A percentile compares a stretch with the other conserved stretches of the same genome.
Evolutionary conservation across 805 yeast genomes (phyloP).

Genomic region (Blastobotrys americana): DNA sequence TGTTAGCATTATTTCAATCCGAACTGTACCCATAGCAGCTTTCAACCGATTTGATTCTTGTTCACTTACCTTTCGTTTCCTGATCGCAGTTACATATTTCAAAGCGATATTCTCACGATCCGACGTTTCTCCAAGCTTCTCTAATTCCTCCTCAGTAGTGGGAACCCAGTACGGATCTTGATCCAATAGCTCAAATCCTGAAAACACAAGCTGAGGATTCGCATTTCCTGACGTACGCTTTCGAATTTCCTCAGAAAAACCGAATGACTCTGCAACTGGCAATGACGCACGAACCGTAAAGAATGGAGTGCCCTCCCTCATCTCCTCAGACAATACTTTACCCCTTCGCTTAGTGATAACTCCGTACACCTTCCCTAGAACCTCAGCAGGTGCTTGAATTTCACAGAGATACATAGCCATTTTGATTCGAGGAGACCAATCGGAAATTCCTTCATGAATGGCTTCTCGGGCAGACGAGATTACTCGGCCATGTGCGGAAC

Average conservation of each 20-base stretch:
- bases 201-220: constrained; percentile 85
- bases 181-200: constrained; percentile 80
- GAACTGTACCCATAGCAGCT: neutral
- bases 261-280: constrained; percentile 95
- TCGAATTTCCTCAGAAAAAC: constrained; percentile 90
- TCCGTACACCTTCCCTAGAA: constrained; percentile 88
- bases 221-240: constrained; percentile 96
- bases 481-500: constrained; percentile 61
- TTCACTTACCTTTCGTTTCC: constrained; percentile 53
- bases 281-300: constrained; percentile 77
- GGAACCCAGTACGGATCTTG: constrained; percentile 99
- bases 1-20: neutral
- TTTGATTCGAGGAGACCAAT: constrained; percentile 83
- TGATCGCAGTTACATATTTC: constrained; percentile 70
- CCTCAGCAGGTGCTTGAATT: constrained; percentile 91
- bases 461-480: constrained; percentile 66
- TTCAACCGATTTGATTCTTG: too few relatives aligned
- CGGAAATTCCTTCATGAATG: constrained; percentile 62
- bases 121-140: constrained; percentile 85
- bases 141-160: constrained; percentile 91
- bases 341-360: constrained; percentile 90
- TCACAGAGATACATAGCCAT: constrained; percentile 93
- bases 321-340: constrained; percentile 76
- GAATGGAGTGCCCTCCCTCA: constrained; percentile 98
- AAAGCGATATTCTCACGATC: constrained; percentile 90